phyloP scores from a whole-genome alignment of 2,329 filamentous ascomycete genomes.

The Penicillium sp. region DNA sequence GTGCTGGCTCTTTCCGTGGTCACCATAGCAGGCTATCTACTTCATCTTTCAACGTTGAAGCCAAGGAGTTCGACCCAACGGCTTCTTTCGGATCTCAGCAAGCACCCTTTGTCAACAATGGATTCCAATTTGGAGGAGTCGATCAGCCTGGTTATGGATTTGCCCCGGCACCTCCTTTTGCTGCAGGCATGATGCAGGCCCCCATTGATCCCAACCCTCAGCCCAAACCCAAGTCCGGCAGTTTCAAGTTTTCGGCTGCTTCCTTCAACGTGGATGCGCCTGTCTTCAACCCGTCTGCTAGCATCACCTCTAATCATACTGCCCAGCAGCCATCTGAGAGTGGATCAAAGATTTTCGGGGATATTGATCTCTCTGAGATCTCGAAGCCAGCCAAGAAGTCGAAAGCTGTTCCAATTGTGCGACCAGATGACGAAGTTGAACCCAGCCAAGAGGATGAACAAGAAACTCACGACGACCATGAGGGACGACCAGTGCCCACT shows the following conservation, averaged over 20 bases:
- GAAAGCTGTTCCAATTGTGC: conserved; percentile 80
- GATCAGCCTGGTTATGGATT: conserved; percentile 30
- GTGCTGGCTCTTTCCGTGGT: conserved; percentile 36
- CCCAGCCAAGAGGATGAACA: conserved; percentile 36
- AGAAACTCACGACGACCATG: conserved; percentile 53
- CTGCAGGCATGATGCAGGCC: conserved; percentile 47
- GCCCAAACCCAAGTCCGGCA: conserved; percentile 12
- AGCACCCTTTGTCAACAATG: conserved; percentile 43
- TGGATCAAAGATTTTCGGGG: conserved; percentile 62
- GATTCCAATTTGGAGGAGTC: conserved; percentile 43
- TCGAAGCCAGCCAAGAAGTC: conserved; percentile 68
- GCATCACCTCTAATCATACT: conserved; percentile 26
- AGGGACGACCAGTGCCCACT: conserved; percentile 64
- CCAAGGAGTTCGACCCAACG: conserved; percentile 76
- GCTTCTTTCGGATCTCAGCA: conserved; percentile 50
- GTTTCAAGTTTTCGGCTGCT: conserved; percentile 67
- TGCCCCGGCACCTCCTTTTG: conserved; percentile 69
- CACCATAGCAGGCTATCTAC: conserved; percentile 69
- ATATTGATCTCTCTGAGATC: conserved; percentile 63
- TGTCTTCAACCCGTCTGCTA: conserved; percentile 65
- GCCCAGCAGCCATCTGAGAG: conserved; percentile 20
- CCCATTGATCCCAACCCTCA: conserved; percentile 14
- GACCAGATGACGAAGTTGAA: conserved; percentile 57
- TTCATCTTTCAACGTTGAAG: conserved; percentile 83
- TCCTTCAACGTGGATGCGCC: conserved; percentile 77